A percentile compares a stretch with the other conserved stretches of the same genome.
phyloP scores from a whole-genome alignment of 148 eudicot species.

The Rhododendron griersonianum region DNA sequence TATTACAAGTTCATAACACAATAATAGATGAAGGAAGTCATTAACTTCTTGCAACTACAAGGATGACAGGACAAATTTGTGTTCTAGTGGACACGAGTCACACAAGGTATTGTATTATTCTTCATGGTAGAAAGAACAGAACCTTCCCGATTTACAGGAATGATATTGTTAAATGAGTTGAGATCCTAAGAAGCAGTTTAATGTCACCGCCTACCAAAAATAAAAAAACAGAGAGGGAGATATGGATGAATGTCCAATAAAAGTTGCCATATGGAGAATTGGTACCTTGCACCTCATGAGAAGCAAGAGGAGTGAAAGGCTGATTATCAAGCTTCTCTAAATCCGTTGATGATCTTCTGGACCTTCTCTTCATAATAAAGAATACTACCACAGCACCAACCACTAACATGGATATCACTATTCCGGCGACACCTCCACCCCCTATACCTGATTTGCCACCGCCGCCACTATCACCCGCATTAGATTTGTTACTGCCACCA shows the following conservation, averaged over 20 bases:
- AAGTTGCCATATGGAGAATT: background rate
- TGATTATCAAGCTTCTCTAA: slow-evolving; percentile 66
- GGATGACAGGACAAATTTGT: background rate
- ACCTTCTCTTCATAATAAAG: slow-evolving; percentile 71
- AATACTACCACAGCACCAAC: slow-evolving; percentile 67
- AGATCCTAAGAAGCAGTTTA: slow-evolving; percentile 1
- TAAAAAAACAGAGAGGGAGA: background rate
- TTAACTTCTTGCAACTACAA: background rate
- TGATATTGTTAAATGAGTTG: background rate
- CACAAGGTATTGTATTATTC: background rate
- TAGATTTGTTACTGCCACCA: slow-evolving; percentile 28
- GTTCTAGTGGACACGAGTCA: background rate
- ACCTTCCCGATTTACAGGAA: background rate
- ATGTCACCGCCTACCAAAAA: background rate
- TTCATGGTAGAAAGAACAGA: background rate
- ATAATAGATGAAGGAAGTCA: background rate
- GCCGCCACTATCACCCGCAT: slow-evolving; percentile 30
- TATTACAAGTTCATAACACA: background rate
- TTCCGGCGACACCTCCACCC: slow-evolving; percentile 82
- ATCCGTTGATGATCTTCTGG: slow-evolving; percentile 54
- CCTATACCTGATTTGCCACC: slow-evolving; percentile 62
- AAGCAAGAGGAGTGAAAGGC: slow-evolving; percentile 52
- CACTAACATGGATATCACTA: slow-evolving; percentile 60
- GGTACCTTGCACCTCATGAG: slow-evolving; percentile 54
- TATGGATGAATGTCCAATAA: background rate